Conservation (phyloP, 2,329 filamentous ascomycete species). For the Sarocladiaceae sp. region DNA sequence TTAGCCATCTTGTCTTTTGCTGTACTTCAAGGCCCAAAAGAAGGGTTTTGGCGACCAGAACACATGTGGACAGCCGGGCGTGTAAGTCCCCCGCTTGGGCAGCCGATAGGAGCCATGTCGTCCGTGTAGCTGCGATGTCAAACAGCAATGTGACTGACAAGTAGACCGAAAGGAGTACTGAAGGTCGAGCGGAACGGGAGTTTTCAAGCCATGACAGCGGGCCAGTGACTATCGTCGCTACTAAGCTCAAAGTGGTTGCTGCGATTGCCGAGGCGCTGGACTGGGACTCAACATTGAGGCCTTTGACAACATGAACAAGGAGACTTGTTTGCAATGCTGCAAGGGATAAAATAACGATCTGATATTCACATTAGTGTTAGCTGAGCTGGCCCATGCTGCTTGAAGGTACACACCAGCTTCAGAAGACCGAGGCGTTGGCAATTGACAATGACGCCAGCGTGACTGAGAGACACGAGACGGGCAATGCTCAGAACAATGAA, state of each 20-base stretch:
- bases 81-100: constrained; percentile 16
- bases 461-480: constrained; percentile 26
- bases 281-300: background rate
- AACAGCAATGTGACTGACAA: constrained; percentile 38
- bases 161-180: constrained; percentile 35
- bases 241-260: constrained; percentile 17
- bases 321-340: too few relatives aligned
- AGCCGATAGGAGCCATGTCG: constrained; percentile 32
- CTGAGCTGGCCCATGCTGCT: too few relatives aligned
- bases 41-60: constrained; percentile 25
- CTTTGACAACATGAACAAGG: constrained; percentile 15
- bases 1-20: constrained; percentile 33
- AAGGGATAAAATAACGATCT: too few relatives aligned
- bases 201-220: constrained; percentile 32
- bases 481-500: constrained; percentile 31
- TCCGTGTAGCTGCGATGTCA: constrained; percentile 37
- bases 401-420: constrained; percentile 16
- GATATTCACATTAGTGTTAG: too few relatives aligned
- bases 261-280: constrained; percentile 10
- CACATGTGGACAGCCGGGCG: constrained; percentile 13
- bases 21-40: constrained; percentile 26
- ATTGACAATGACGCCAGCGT: constrained; percentile 27
- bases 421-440: constrained; percentile 23
- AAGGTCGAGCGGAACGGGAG: constrained; percentile 33
- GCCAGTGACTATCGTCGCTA: constrained; percentile 23